Conservation (phyloP, 331 rosid species). For the Rosa hybrid region DNA sequence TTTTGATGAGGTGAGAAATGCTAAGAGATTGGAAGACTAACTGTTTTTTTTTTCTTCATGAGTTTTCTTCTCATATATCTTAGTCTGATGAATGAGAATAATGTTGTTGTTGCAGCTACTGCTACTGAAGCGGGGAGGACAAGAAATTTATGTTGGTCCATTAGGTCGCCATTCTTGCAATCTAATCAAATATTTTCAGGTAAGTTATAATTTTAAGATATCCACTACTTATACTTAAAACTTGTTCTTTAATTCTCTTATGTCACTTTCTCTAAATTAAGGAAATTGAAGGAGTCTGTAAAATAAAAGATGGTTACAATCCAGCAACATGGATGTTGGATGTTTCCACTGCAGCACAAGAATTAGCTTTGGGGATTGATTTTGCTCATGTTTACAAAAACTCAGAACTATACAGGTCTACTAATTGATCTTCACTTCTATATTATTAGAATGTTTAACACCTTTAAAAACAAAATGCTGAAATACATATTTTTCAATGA, state of each 20-base stretch:
- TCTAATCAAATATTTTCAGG: slow-evolving; percentile 76
- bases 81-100: slow-evolving; percentile 15
- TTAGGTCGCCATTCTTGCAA: slow-evolving; percentile 68
- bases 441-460: not conserved
- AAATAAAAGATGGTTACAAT: slow-evolving; percentile 36
- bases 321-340: slow-evolving; percentile 67
- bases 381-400: slow-evolving; percentile 38
- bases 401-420: slow-evolving; percentile 43
- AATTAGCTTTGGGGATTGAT: slow-evolving; percentile 41
- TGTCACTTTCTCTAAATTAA: slow-evolving; percentile 21
- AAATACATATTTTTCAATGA: not conserved
- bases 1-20: slow-evolving; percentile 69
- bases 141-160: slow-evolving; percentile 80
- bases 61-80: not conserved
- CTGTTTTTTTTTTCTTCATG: not conserved
- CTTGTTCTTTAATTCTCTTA: not conserved
- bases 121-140: slow-evolving; percentile 83
- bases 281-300: slow-evolving; percentile 48
- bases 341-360: slow-evolving; percentile 47
- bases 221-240: not conserved
- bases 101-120: slow-evolving; percentile 51
- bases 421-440: not conserved
- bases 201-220: slow-evolving; percentile 21
- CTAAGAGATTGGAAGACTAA: not conserved
- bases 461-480: not conserved